Base-by-base conservation (phyloP, 1,284 basidiomycete species). In the Phenoliferia sp. region DNA sequence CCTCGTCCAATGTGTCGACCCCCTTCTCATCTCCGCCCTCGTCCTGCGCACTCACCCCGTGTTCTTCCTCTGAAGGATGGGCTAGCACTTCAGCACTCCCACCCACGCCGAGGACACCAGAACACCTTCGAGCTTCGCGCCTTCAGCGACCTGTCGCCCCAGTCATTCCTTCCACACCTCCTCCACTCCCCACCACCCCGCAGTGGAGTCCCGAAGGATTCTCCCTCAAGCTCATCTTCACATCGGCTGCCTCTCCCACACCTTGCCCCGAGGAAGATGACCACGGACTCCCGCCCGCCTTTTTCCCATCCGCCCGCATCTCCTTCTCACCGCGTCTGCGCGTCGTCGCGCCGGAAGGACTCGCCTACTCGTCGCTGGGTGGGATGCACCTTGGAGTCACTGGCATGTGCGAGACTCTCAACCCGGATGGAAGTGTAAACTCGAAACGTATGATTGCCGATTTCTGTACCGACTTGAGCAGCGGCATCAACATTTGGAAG, bases 1-100 rank as follows among this genome's bases (percentile, higher is more conserved):
- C 9, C 7, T 35, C 33, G 34, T 34, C 32, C 15, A 29, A 44
- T 26, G 12, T 16, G 19, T 55, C 61, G 16, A 36, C 59, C n/a
- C 61, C 61, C 50, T 62, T 62, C 50, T 84, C 81, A 71, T 80
- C 78, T 26, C 78, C 74, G 22, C 83, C 81, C 36, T 84, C 84
- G 66, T 78, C 81, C 69, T 82, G 82, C 35, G 79, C 77, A 48
- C 83, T 83, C 59, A 78, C 77, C 71, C 83, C 70, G 28, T 67
- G 70, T 1, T 72, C 72, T 2, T 70, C 70, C 17, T 63, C 68
- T 19, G 68, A 69, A 5, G 67, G 66, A 5, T 72, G 69, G 64
- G 60, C 68, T n/a, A n/a, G 34, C 66, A 67, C 19, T 61, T 66
- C 16, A 36, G 61, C 36, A 55, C 66, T 57, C 48, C 62, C 26